Base-by-base conservation (phyloP, 1,139 yeast genomes). In the Magnusiomyces ingens region DNA sequence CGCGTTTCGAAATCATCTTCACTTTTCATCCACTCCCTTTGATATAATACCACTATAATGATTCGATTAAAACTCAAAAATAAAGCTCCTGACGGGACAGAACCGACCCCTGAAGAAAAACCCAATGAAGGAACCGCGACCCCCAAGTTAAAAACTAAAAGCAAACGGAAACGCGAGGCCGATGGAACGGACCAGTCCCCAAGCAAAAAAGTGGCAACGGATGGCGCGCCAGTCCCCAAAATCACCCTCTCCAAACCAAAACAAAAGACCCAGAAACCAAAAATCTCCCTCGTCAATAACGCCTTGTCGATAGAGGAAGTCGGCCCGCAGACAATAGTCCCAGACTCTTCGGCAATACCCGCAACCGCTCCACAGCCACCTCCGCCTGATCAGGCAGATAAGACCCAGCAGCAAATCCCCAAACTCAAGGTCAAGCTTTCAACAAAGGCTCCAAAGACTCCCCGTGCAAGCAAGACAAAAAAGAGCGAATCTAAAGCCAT, bases 401-500 rank as follows among this genome's bases (percentile, higher is more conserved):
- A 12, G 5, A 36, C n/a, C 11, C 17, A 13, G 4, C 40, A 36
- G 5, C 40, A 8, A 15, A 17, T 44, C 15, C 47, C 47, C 13
- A 44, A 44, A 17, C 47, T 44, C 15, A 44, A 44, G 13, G 47
- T 44, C 11, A 44, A 44, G 15, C 37, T 44, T 6, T 44, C 47
- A 8, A 40, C 49, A 3, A 37, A 22, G 36, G 35, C 43, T 19
- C 19, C 36, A 26, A 47, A 47, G 37, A 19, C 17, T 18, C 38
- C 43, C 13, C 45, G 50, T 18, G 49, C 55, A 22, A 4, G 41
- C 18, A 84, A 61, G 91, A 84, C 68, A 78, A 93, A 73, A 90
- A 85, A 69, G 81, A 90, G n/a, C 77, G 94, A 76, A 84, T 85
- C 67, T 79, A 72, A 83, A 29, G 86, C 88, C 22, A 71, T 80